Base-by-base conservation (phyloP, 257 asterid species). In the Dorcoceras hygrometricum region DNA sequence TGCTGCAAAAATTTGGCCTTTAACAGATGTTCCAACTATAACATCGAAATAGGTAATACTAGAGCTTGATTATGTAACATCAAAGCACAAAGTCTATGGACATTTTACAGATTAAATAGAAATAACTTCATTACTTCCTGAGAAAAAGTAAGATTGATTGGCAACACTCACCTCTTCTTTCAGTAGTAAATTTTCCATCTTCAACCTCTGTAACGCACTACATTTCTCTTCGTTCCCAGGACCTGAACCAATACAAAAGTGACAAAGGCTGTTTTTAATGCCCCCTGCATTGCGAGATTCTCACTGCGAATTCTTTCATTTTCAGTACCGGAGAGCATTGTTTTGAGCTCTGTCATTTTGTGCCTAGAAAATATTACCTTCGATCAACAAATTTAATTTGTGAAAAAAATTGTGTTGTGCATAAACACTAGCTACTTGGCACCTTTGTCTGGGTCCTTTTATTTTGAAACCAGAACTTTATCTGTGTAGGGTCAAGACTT, bases 391-490 rank as follows among this genome's bases (percentile, higher is more conserved):
- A n/a, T 27, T 36, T 50, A 53, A 25, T 27, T 22, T 24, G 14
- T 9, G 29, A 43, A 48, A 27, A 59, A 14, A 57, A n/a, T n/a
- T 34, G 3, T 34, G 46, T 34, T 36, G 0, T 36, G 2, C 48
- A 11, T 11, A 39, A 39, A 39, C n/a, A n/a, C n/a, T n/a, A 39
- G 12, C 50, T 39, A 10, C 8, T 51, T 26, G 48, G 32, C 18
- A 85, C 88, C 96, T 83, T 85, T 14, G 71, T 76, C 66, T 83
- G 90, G 50, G 85, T 81, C 65, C 87, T 75, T 70, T 85, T 87
- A 39, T 89, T 89, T 78, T 89, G 93, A 79, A 89, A 89, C 95
- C 90, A 89, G 70, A 73, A 87, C 59, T 83, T 79, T 22, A 89
- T 79, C 70, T 85, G 94, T 54, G 70, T 70, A 34, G 82, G 83